phyloP scores from a whole-genome alignment of 139 green algal genomes.

The Coccomyxa sp. region DNA sequence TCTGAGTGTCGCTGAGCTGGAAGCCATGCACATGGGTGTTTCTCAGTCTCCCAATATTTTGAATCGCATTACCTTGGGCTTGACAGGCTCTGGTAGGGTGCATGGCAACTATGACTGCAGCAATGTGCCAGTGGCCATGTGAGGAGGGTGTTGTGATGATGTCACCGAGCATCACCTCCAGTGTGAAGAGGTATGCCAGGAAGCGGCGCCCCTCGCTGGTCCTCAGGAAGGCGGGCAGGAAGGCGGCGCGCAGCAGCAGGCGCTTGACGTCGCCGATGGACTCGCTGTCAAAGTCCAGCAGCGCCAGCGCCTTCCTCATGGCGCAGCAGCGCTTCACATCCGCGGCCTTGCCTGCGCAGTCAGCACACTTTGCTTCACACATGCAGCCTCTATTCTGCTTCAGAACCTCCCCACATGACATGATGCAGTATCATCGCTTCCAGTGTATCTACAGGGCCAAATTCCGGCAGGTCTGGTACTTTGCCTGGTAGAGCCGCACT shows the following conservation, averaged over 20 bases:
- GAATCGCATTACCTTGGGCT: too few species aligned
- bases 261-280: conserved; percentile 57
- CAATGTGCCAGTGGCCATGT: too few species aligned
- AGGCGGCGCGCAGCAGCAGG: conserved; percentile 62
- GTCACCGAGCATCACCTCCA: too few species aligned
- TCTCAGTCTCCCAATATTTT: background rate
- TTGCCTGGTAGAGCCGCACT: too few species aligned
- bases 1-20: background rate
- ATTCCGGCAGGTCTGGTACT: background rate
- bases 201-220: conserved; percentile 66
- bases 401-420: too few species aligned
- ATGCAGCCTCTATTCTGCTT: too few species aligned
- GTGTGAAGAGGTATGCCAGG: conserved; percentile 57
- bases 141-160: too few species aligned
- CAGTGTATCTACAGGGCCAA: background rate
- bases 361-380: too few species aligned
- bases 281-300: conserved; percentile 76
- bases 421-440: background rate
- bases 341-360: conserved; percentile 19
- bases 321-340: conserved; percentile 66
- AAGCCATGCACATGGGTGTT: too few species aligned
- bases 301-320: conserved; percentile 52
- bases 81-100: too few species aligned
- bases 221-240: conserved; percentile 62
- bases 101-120: too few species aligned